phyloP scores from a whole-genome alignment of 768 basidiomycete genomes.

The Daedalea quercina region DNA sequence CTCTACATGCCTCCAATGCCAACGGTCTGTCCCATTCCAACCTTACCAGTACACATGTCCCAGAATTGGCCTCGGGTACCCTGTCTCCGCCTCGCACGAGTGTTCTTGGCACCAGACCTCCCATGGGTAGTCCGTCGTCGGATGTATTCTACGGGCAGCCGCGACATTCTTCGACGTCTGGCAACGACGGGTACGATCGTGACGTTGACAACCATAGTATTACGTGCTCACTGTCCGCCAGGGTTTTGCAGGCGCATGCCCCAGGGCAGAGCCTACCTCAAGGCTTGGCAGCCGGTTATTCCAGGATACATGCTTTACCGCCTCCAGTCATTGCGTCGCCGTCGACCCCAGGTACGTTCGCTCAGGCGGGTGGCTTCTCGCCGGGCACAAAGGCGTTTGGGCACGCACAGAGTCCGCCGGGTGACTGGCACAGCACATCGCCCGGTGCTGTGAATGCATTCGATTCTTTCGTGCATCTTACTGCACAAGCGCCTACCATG shows the following conservation, averaged over 20 bases:
- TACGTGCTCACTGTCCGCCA: constrained; percentile 57
- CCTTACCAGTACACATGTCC: constrained; percentile 10
- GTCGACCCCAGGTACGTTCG: constrained; percentile 23
- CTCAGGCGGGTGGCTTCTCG: constrained; percentile 18
- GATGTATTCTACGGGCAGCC: constrained; percentile 31
- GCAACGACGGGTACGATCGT: constrained; percentile 13
- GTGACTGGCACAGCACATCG: constrained; percentile 26
- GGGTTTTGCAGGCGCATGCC: constrained; percentile 82
- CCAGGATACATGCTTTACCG: constrained; percentile 74
- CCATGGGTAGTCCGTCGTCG: constrained; percentile 23
- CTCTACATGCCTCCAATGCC: constrained; percentile 12
- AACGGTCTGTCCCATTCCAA: constrained; percentile 10
- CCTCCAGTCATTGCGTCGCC: constrained; percentile 32
- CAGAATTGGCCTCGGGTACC: constrained; percentile 10
- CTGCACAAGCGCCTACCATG: constrained; percentile 5
- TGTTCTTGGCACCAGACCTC: constrained; percentile 15
- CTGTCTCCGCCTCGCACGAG: constrained; percentile 22
- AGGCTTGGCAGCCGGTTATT: constrained; percentile 87
- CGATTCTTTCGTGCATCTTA: constrained; percentile 2
- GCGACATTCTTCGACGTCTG: constrained; percentile 20
- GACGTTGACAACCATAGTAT: constrained; percentile 23
- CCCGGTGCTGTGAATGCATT: constrained; percentile 17
- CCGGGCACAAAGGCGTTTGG: constrained; percentile 19
- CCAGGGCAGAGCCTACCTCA: constrained; percentile 90
- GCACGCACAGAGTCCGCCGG: constrained; percentile 14